Percentiles rank a stretch among this genome's conserved stretches.
Conservation (phyloP, 148 eudicot species). For the Bassia scoparia region DNA sequence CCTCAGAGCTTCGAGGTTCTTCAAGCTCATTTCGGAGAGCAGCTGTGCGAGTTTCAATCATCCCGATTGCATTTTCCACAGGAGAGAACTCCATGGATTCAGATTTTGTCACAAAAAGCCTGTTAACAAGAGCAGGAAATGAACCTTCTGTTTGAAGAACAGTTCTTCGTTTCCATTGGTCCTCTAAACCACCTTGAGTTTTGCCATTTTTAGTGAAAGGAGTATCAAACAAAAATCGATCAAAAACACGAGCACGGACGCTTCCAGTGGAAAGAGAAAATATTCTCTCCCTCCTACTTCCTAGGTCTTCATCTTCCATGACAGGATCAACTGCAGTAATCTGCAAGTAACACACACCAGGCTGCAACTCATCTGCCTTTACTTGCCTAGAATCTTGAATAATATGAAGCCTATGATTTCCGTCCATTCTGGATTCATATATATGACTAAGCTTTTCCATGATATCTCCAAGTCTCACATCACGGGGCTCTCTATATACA, state of each 20-base stretch:
- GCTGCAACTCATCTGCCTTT: slow-evolving; percentile 84
- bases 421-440: slow-evolving; percentile 89
- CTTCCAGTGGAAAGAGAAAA: slow-evolving; percentile 94
- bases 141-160: slow-evolving; percentile 96
- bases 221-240: slow-evolving; percentile 93
- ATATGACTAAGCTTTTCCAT: slow-evolving; percentile 98
- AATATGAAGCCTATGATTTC: slow-evolving; percentile 73
- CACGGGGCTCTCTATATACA: slow-evolving; percentile 94
- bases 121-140: slow-evolving; percentile 92
- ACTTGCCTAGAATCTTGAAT: slow-evolving; percentile 99
- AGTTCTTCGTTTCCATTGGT: slow-evolving; percentile 97
- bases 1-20: slow-evolving; percentile 98
- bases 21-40: slow-evolving; percentile 95
- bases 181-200: slow-evolving; percentile 98
- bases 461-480: slow-evolving; percentile 95
- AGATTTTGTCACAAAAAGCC: slow-evolving; percentile 79
- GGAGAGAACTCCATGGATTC: slow-evolving; percentile 99
- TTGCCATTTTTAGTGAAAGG: slow-evolving; percentile 98
- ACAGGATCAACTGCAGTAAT: slow-evolving; percentile 99
- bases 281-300: slow-evolving; percentile 96
- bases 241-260: slow-evolving; percentile 96
- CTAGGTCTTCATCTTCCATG: slow-evolving; percentile 99
- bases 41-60: slow-evolving; percentile 98
- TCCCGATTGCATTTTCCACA: slow-evolving; percentile 97
- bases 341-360: slow-evolving; percentile 89